Base-by-base conservation (phyloP, 352 stramenopile species). In the Pythium graminicola region DNA sequence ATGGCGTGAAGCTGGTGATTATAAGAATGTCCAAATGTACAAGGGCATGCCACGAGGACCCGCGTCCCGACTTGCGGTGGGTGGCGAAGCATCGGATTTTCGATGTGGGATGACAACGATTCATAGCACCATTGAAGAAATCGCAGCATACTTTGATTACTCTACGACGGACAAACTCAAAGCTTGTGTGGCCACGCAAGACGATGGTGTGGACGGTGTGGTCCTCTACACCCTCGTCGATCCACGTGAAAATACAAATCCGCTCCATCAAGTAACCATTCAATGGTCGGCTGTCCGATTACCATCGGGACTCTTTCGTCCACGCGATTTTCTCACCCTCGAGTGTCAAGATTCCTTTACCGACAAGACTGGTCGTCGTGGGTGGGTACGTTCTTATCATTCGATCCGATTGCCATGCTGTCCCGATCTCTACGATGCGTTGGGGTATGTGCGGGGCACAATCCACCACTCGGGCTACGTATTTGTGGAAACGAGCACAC, bases 301-400 rank as follows among this genome's bases (percentile, higher is more conserved):
- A 46, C 69, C 74, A 23, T 84, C 73, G 38, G 69, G 72, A 39
- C 46, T 89, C 10, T 62, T 85, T 43, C 77, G 75, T 54, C 77
- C 81, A 59, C 73, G 79, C 27, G 79, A 89, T 48, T 86, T 83
- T 43, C 52, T 83, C 42, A 81, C 70, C 6, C 67, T 89, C 39
- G 79, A 89, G 62, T 89, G 76, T 52, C 79, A 89, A 52, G 79
- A 82, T 62, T 67, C 69, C 5, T 89, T 89, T 54, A 53, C 67
- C 19, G 76, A 87, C 51, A 65, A 67, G 8, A 84, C 68, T 42
- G 74, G 74, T n/a, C 68, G 67, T 22, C 65, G 73, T 3, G 79
- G 79, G 14, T 89, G 76, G 76, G 79, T 85, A 20, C 76, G 76
- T 0, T 83, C 73, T 1, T 81, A 80, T 47, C 75, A 85, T 49